Base-by-base conservation (phyloP, 179 eudicot species). In the Kewa caespitosa region DNA sequence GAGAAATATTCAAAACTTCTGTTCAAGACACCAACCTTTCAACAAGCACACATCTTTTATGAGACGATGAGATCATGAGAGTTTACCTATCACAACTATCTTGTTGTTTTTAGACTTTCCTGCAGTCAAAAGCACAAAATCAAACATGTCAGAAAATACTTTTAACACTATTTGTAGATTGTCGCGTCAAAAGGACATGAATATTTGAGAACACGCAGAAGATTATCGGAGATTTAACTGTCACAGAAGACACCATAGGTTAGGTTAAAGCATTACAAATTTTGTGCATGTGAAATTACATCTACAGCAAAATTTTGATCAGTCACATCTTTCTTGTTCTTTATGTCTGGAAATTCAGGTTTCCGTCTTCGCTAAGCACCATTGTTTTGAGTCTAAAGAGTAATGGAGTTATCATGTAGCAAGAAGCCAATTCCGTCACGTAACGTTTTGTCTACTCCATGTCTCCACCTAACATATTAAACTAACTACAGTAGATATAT, bases 31-130 rank as follows among this genome's bases (percentile, higher is more conserved):
- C 25, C 43, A 28, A 23, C 17, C 30, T 38, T 37, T 27, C 7
- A 23, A 54, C 36, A 17, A 27, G 38, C 52, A 38, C 1, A 28
- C 18, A 22, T 3, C 33, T 38, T 25, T 14, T 48, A 42, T 50
- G 20, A 46, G 57, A 55, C 55, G 69, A 32, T 37, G 38, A 66
- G 17, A 4, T 30, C 69, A 32, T 37, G 38, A 66, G 17, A 4
- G 23, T 34, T 69, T 79, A 84, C 87, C 87, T 81, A 84, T 73
- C 37, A 59, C 11, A 25, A 76, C 31, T 20, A 17, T n/a, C 38
- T 7, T 59, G 7, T 20, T 22, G 36, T 18, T 0, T 20, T 36
- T 41, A 10, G 74, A 70, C 1, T 27, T 32, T 20, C 69, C 87
- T 84, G 83, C 77, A 75, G 38, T 30, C 18, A 76, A 38, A 48